phyloP scores from a whole-genome alignment of 1,284 basidiomycete genomes.

The Blastosporella zonata region DNA sequence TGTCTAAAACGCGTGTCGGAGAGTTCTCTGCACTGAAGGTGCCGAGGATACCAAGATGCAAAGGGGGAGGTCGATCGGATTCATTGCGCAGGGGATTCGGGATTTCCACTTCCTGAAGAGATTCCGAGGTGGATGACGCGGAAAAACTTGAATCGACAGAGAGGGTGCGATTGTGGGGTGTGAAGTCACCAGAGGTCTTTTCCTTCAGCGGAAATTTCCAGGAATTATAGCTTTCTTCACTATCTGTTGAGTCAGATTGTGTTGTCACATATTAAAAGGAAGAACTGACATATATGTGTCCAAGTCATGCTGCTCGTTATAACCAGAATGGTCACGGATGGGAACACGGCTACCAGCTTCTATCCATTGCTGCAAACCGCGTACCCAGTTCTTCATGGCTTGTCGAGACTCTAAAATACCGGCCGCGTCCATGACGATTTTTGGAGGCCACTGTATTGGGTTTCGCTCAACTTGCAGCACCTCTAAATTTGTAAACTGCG shows the following conservation, averaged over 20 bases:
- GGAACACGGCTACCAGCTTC: conserved; percentile 42
- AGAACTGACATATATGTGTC: conserved; percentile 42
- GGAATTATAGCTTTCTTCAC: conserved; percentile 38
- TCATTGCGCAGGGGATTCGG: conserved; percentile 23
- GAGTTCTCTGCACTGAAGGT: conserved; percentile 39
- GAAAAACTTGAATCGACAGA: conserved; percentile 63
- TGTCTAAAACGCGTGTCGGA: conserved; percentile 54
- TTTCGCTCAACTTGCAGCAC: conserved; percentile 90
- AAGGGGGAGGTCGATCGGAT: conserved; percentile 45
- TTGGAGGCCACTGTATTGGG: conserved; percentile 89
- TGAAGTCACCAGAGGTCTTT: conserved; percentile 33
- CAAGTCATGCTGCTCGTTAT: conserved; percentile 39
- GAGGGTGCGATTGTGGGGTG: conserved; percentile 57
- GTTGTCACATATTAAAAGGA: conserved; percentile 3
- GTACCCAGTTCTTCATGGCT: conserved; percentile 71
- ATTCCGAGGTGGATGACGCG: conserved; percentile 43
- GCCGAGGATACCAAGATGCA: conserved; percentile 47
- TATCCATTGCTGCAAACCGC: conserved; percentile 73
- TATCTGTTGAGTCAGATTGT: conserved; percentile 20
- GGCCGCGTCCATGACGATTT: conserved; percentile 44
- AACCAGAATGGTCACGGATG: conserved; percentile 42
- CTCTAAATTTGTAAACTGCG: conserved; percentile 70
- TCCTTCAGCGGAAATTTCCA: conserved; percentile 40
- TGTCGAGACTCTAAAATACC: conserved; percentile 44
- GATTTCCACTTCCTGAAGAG: conserved; percentile 29